A percentile compares a stretch with the other conserved stretches of the same genome.
phyloP scores from a whole-genome alignment of 106 monocot species.

The Vanilla planifolia region DNA sequence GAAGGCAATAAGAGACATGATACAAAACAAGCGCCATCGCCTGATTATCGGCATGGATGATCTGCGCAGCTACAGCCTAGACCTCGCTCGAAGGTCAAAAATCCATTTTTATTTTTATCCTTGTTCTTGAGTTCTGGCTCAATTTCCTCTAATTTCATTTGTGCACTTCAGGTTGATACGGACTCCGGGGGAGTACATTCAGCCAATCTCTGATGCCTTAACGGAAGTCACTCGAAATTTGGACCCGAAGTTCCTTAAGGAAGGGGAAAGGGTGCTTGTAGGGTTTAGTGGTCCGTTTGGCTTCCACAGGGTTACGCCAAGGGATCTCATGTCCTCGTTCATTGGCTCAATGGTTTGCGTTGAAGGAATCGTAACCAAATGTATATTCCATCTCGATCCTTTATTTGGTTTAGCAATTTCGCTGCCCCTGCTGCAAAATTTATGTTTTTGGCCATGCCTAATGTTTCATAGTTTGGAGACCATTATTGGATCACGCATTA shows the following conservation, averaged over 20 bases:
- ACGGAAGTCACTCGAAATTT: constrained; percentile 63
- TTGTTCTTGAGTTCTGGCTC: background rate
- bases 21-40: constrained; percentile 64
- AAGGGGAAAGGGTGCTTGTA: constrained; percentile 79
- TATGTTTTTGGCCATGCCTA: too few species aligned
- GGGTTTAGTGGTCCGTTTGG: constrained; percentile 90
- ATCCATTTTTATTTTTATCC: background rate
- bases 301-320: constrained; percentile 87
- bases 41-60: constrained; percentile 80
- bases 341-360: constrained; percentile 96
- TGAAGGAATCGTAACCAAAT: constrained; percentile 98
- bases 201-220: constrained; percentile 77
- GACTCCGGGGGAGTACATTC: constrained; percentile 71
- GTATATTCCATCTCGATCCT: constrained; percentile 23
- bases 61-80: constrained; percentile 74
- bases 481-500: too few species aligned
- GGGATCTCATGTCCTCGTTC: constrained; percentile 97
- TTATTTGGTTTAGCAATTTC: too few species aligned
- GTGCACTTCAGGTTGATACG: constrained; percentile 71
- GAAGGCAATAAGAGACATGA: constrained; percentile 68
- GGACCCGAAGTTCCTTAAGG: constrained; percentile 67
- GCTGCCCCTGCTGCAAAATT: too few species aligned
- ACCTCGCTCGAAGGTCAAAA: constrained; percentile 75
- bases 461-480: too few species aligned
- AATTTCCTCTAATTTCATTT: background rate